Base-by-base conservation (phyloP, 768 basidiomycete genomes). In the Epithele typhae region DNA sequence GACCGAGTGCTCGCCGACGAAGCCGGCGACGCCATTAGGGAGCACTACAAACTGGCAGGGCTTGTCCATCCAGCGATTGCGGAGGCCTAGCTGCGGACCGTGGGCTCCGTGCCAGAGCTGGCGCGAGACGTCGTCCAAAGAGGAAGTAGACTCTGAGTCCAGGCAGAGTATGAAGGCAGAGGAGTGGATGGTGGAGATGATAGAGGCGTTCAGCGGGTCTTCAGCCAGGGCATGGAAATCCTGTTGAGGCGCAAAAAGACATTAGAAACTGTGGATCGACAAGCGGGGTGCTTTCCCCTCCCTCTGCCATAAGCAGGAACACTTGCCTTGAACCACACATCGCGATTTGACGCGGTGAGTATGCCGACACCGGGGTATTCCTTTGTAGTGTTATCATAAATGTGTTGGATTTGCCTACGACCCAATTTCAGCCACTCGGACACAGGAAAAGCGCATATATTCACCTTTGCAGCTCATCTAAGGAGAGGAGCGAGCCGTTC, bases 1-100 rank as follows among this genome's bases (percentile, higher is more conserved):
- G 48, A 88, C 73, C 15, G 87, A 89, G 62, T 92, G 94, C 64
- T 97, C 94, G 37, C 94, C 94, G 78, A 95, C 87, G 57, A 96
- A 67, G 4, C 92, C 94, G 1, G 90, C 85, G 40, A 78, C 71
- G 11, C 73, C 79, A 53, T 91, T 88, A 63, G 90, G 88, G 58
- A 82, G 91, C 5, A 97, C 79, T 48, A 96, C 78, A 61, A 92
- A 82, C 62, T 97, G 80, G 47, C 81, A 63, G 8, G 94, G 93
- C 66, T 96, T 97, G 68, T 97, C 94, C 38, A 92, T 81, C 82
- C 86, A 90, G 35, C 87, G 79, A 51, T 85, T 87, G 30, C 77
- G 75, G 17, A 90, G 73, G n/a, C 83, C 83, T 32, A 69, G 50
- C 38, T 22, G 37, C 24, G 44, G 40, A 0, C 39, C 43, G 17